Conservation (phyloP, 768 basidiomycete species). For the Kwoniella shandongensis region DNA sequence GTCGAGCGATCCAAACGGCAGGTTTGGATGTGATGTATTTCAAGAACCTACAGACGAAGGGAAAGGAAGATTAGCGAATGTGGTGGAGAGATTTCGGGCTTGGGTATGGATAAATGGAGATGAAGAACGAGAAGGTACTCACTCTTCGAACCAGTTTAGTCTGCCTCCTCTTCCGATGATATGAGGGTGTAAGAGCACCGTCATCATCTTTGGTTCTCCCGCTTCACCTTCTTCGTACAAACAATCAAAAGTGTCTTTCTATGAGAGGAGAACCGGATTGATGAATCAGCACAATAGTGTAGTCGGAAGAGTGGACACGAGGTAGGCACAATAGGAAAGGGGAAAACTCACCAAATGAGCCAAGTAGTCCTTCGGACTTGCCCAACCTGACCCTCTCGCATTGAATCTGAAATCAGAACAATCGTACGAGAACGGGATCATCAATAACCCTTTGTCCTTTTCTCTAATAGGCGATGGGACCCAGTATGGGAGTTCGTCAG, state of each 20-base stretch:
- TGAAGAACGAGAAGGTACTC: too few relatives aligned
- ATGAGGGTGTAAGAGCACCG: constrained; percentile 38
- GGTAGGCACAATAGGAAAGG: not conserved
- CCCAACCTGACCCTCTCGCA: constrained; percentile 30
- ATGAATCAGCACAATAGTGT: too few relatives aligned
- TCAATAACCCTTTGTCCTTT: constrained; percentile 19
- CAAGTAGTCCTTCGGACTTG: constrained; percentile 33
- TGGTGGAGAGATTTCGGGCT: too few relatives aligned
- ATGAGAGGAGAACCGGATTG: not conserved
- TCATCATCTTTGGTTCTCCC: constrained; percentile 34
- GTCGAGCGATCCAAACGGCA: constrained; percentile 25
- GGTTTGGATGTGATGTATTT: constrained; percentile 22
- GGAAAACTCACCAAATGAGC: constrained; percentile 23
- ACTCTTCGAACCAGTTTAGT: constrained; percentile 24
- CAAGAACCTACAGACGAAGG: constrained; percentile 20
- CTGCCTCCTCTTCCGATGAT: constrained; percentile 29
- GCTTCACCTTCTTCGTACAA: constrained; percentile 28
- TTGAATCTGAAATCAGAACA: constrained; percentile 25
- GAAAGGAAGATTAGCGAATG: too few relatives aligned
- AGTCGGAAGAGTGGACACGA: too few relatives aligned
- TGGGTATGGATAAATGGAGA: too few relatives aligned
- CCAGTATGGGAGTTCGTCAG: constrained; percentile 32
- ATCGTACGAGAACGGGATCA: constrained; percentile 34
- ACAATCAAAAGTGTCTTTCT: constrained; percentile 31
- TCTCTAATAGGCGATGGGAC: constrained; percentile 8